Evolutionary conservation across 805 yeast genomes (phyloP).

Genomic region (Pichia insulana): DNA sequence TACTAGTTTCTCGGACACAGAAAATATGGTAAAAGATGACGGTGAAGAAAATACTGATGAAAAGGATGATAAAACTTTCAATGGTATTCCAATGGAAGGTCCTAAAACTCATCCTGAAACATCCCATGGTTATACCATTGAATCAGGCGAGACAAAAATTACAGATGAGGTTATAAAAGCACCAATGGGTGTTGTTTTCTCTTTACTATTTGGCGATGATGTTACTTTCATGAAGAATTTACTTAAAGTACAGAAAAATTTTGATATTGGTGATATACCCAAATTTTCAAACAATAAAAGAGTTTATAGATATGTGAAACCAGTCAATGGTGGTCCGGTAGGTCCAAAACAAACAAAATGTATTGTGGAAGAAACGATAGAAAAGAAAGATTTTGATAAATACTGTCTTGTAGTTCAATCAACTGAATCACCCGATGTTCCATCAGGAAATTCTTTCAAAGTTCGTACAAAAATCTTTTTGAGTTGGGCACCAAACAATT

Average conservation of each 20-base stretch:
- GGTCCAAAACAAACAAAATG: slow-evolving; percentile 75
- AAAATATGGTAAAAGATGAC: slow-evolving; percentile 26
- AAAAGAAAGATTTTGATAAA: slow-evolving; percentile 40
- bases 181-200: slow-evolving; percentile 56
- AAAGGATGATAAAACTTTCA: slow-evolving; percentile 22
- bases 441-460: slow-evolving; percentile 61
- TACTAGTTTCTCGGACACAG: slow-evolving; percentile 24
- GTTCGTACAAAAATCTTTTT: slow-evolving; percentile 50
- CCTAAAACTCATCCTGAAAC: slow-evolving; percentile 28
- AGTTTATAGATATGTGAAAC: slow-evolving; percentile 51
- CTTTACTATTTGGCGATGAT: slow-evolving; percentile 56
- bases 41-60: slow-evolving; percentile 14
- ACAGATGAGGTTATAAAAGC: slow-evolving; percentile 42
- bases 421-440: slow-evolving; percentile 75
- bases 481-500: slow-evolving; percentile 54
- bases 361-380: slow-evolving; percentile 50
- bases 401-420: slow-evolving; percentile 43
- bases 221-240: slow-evolving; percentile 35
- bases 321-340: slow-evolving; percentile 54
- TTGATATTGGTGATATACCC: slow-evolving; percentile 44
- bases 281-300: slow-evolving; percentile 32
- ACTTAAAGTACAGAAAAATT: slow-evolving; percentile 54
- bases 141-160: slow-evolving; percentile 45
- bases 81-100: slow-evolving; percentile 35
- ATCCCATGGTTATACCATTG: slow-evolving; percentile 35